These are phyloP conservation scores for Candida parachauliodes DNA, from an alignment of 805 yeast species.

Conservation along the genomic window DNA sequence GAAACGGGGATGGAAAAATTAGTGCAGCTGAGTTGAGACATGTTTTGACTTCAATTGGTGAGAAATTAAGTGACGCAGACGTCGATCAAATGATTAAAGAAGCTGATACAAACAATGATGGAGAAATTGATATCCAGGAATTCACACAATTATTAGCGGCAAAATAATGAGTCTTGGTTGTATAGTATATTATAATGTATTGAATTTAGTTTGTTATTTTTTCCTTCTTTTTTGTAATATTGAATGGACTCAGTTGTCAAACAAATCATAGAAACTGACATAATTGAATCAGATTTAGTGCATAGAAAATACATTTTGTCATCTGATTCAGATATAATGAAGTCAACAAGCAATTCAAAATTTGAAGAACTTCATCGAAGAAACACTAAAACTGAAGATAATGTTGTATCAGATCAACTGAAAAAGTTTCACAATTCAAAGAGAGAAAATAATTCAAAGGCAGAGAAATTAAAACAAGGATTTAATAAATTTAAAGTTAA, in stretches of 20 bases:
- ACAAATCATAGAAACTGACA: background rate
- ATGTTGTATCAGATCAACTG: no score
- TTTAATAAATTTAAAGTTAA: no score
- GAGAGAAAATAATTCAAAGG: no score
- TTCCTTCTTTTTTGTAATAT: background rate
- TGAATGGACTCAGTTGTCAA: constrained; percentile 2
- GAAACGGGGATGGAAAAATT: constrained; percentile 94
- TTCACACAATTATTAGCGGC: constrained; percentile 85
- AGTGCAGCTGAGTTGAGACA: constrained; percentile 95
- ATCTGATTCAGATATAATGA: background rate
- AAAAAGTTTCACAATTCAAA: no score
- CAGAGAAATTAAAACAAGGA: no score
- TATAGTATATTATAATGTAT: no score
- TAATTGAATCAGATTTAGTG: background rate
- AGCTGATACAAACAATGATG: constrained; percentile 93
- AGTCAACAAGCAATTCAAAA: background rate
- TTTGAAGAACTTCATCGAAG: constrained; percentile 6
- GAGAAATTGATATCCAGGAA: constrained; percentile 95
- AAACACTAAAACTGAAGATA: background rate
- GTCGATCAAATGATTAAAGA: constrained; percentile 97
- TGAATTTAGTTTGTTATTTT: background rate
- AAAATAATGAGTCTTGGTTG: constrained; percentile 39
- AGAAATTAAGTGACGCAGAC: constrained; percentile 92
- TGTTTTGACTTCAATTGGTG: constrained; percentile 96
- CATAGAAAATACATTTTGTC: background rate